Base-by-base conservation (phyloP, 352 stramenopile species). In the Phytophthora podocarpi region DNA sequence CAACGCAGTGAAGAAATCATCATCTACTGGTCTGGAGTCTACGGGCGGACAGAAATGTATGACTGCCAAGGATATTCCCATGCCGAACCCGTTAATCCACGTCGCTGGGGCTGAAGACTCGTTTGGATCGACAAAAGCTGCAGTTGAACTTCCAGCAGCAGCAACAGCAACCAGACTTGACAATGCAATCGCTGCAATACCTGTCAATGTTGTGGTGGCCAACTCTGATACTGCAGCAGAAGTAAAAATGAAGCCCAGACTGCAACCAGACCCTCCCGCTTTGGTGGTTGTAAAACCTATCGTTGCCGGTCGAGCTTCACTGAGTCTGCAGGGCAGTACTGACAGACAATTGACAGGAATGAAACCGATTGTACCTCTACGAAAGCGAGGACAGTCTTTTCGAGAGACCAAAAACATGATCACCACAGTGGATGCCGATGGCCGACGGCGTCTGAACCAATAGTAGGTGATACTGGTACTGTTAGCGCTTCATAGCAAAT, bases 321-420 rank as follows among this genome's bases (percentile, higher is more conserved):
- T 57, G 15, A 59, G 28, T 13, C 16, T 50, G 26, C 63, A 62
- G 20, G 47, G 27, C 15, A 53, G 43, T 53, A 65, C 62, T 32
- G 82, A 76, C 16, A 78, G 62, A 27, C 76, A 76, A 18, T 66
- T 87, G 48, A 56, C 61, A 0, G 82, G 82, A 0, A 54, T 91
- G 18, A 89, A 83, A 48, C 80, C 82, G 7, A 74, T 84, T 26
- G 64, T 88, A 3, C 70, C 78, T 0, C 23, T 90, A 46, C 77
- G 74, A 10, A 89, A 89, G 51, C 77, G 83, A 9, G 81, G 82
- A 0, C 60, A 82, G 48, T 93, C 83, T 5, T 93, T 93, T 34
- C 70, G 70, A 46, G 84, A 91, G 58, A 91, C 80, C 11, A 78
- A 62, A 26, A 85, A 52, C 1, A 83, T 93, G 42, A 64, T 69